Conservation (phyloP, 2,329 filamentous ascomycete species). For the Aspergillus persii region DNA sequence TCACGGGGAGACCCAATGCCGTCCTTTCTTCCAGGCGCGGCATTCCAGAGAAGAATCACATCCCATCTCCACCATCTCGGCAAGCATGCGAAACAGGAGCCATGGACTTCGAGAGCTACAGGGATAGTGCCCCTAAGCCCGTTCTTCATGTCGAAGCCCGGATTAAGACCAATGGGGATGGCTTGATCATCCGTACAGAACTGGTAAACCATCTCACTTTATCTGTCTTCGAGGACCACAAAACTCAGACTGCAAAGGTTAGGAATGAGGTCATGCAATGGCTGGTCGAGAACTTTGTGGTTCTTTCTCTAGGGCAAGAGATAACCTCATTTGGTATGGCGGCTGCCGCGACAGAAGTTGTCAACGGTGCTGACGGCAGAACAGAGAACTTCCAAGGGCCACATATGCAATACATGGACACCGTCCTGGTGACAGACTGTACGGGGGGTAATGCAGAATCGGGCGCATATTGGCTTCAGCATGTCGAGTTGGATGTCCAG, state of each 20-base stretch:
- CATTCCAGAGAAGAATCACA: too few species aligned
- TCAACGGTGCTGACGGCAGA: slow-evolving; percentile 2
- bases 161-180: slow-evolving; percentile 26
- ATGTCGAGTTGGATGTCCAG: slow-evolving; percentile 43
- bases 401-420: slow-evolving; percentile 30
- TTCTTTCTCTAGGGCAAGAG: slow-evolving; percentile 34
- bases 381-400: slow-evolving; percentile 25
- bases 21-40: neutral
- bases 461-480: slow-evolving; percentile 27
- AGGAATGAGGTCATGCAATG: slow-evolving; percentile 38
- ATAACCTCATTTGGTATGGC: slow-evolving; percentile 30
- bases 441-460: slow-evolving; percentile 27
- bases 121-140: slow-evolving; percentile 21
- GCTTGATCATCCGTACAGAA: slow-evolving; percentile 31
- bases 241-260: slow-evolving; percentile 23
- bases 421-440: slow-evolving; percentile 40
- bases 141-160: slow-evolving; percentile 41
- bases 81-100: neutral
- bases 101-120: slow-evolving; percentile 1
- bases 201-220: slow-evolving; percentile 19
- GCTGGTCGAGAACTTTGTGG: slow-evolving; percentile 33
- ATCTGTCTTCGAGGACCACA: neutral
- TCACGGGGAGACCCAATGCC: neutral
- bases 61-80: neutral
- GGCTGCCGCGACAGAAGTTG: neutral